A percentile compares a stretch with the other conserved stretches of the same genome.
Evolutionary conservation across 2,329 filamentous ascomycete species (phyloP).

Genomic region (Diaporthe sp.): DNA sequence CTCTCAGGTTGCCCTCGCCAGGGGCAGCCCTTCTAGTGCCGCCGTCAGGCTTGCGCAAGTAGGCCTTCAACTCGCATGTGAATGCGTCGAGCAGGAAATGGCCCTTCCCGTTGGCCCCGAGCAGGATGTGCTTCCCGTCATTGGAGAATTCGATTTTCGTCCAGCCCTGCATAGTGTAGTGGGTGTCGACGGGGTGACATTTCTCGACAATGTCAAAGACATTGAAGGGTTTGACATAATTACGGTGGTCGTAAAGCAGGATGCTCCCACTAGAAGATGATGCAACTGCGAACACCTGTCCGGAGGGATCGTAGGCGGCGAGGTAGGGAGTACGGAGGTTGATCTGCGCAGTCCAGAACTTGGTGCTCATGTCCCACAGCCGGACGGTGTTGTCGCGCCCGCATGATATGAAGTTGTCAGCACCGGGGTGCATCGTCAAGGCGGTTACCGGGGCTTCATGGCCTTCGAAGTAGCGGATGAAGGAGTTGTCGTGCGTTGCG

Average conservation of each 20-base stretch:
- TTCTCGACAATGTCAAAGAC: constrained; percentile 82
- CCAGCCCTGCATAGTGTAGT: constrained; percentile 79
- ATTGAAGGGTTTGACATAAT: constrained; percentile 93
- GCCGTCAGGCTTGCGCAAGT: constrained; percentile 71
- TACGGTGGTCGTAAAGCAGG: constrained; percentile 91
- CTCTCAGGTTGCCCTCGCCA: constrained; percentile 61
- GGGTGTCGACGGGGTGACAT: constrained; percentile 60
- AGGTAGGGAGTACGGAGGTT: constrained; percentile 86
- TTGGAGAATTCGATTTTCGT: constrained; percentile 96
- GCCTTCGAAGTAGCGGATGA: constrained; percentile 95
- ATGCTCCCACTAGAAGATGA: constrained; percentile 84
- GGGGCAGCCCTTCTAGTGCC: constrained; percentile 65
- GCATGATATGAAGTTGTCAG: constrained; percentile 93
- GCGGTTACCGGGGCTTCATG: constrained; percentile 88
- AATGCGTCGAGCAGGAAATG: constrained; percentile 97
- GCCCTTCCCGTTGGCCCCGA: constrained; percentile 85
- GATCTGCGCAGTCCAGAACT: constrained; percentile 83
- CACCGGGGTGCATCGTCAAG: constrained; percentile 85
- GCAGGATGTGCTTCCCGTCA: constrained; percentile 87
- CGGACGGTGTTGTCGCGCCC: constrained; percentile 91
- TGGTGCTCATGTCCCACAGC: constrained; percentile 88
- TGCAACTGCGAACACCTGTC: constrained; percentile 89
- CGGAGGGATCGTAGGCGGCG: constrained; percentile 91
- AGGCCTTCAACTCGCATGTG: constrained; percentile 82
- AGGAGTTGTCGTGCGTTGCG: constrained; percentile 94